Evolutionary conservation across 2,329 filamentous ascomycete genomes (phyloP), one percentile per base, ranked within the genome.

Genomic region (Claviceps sp.): DNA sequence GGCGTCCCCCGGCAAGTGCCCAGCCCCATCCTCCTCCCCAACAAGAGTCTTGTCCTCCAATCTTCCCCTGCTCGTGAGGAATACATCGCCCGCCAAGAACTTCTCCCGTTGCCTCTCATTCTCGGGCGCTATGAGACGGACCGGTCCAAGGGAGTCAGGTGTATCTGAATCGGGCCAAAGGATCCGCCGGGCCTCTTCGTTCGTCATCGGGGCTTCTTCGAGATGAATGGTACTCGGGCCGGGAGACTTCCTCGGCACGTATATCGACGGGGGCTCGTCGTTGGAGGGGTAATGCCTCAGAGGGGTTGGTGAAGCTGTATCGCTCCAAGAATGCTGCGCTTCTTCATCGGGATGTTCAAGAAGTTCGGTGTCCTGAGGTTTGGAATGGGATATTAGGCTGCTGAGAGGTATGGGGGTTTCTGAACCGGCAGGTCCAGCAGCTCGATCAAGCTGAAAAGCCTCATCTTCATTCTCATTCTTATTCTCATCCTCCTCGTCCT

Each of bases 31-130:
- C 1, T 65, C 67, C 0, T 60, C 59, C 1, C 59, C 58, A 0
- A 67, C 59, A 10, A 72, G 59, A 16, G 63, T 67, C 58, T 73
- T 74, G 14, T 69, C 67, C 52, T 73, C 70, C 0, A 67, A 52
- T 0, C 57, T 61, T 11, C 30, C 30, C 10, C 30, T 34, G 1
- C 61, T 54, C 0, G 55, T 54, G 24, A 69, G 64, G 0, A 62
- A 60, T 0, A 64, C 57, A 44, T 73, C 71, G 0, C 64, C 64
- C 0, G 60, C 55, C 1, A 66, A 61, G 41, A 71, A 73, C 52
- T 74, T 74, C 46, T 74, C 70, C 4, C 66, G 66, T 11, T 61
- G 54, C 0, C 60, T 64, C 24, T 64, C 61, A 14, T 59, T 46
- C 5, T 55, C 58, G 2, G 54, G 52, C 2, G 58, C 52, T 0